Evolutionary conservation across 495 filamentous ascomycete species (phyloP).

Genomic region (Aspergillus avenaceus): DNA sequence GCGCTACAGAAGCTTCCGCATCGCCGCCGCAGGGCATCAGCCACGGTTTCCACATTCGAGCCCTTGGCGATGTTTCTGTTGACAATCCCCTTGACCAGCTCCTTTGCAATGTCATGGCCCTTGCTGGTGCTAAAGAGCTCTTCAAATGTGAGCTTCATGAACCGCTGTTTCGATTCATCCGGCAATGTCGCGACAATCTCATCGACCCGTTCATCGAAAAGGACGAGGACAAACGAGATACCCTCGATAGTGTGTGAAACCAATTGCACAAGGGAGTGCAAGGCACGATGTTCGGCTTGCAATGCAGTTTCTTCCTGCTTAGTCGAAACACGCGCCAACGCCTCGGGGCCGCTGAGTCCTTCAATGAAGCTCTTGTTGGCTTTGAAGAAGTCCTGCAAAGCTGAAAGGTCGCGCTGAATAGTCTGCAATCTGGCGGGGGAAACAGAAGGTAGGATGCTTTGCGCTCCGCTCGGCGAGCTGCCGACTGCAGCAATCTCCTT

Average conservation of each 20-base stretch:
- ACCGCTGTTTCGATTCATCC: conserved; percentile 58
- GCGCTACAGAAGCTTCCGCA: conserved; percentile 97
- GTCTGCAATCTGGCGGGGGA: conserved; percentile 58
- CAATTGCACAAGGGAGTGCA: conserved; percentile 77
- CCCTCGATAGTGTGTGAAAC: conserved; percentile 88
- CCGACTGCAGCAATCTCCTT: conserved; percentile 52
- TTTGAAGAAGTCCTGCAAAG: conserved; percentile 74
- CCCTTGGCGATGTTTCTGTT: conserved; percentile 95
- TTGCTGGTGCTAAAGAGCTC: conserved; percentile 71
- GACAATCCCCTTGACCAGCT: conserved; percentile 95
- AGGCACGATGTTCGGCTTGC: conserved; percentile 88
- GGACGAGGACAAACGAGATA: conserved; percentile 87
- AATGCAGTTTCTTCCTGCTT: conserved; percentile 86
- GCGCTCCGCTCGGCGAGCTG: conserved; percentile 54
- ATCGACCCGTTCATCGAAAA: conserved; percentile 87
- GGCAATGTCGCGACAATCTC: conserved; percentile 84
- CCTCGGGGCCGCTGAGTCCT: conserved; percentile 81
- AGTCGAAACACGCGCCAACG: conserved; percentile 62
- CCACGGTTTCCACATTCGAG: conserved; percentile 93
- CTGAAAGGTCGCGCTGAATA: conserved; percentile 76
- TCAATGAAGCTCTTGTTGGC: conserved; percentile 86
- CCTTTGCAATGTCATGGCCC: conserved; percentile 90
- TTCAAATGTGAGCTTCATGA: conserved; percentile 77
- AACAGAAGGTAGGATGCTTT: conserved; percentile 49
- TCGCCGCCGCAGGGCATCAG: conserved; percentile 81